A percentile compares a stretch with the other conserved stretches of the same genome.
These are phyloP conservation scores for Symbiodinium natans DNA, from an alignment of 73 alveolate species.

Conservation along the genomic window DNA sequence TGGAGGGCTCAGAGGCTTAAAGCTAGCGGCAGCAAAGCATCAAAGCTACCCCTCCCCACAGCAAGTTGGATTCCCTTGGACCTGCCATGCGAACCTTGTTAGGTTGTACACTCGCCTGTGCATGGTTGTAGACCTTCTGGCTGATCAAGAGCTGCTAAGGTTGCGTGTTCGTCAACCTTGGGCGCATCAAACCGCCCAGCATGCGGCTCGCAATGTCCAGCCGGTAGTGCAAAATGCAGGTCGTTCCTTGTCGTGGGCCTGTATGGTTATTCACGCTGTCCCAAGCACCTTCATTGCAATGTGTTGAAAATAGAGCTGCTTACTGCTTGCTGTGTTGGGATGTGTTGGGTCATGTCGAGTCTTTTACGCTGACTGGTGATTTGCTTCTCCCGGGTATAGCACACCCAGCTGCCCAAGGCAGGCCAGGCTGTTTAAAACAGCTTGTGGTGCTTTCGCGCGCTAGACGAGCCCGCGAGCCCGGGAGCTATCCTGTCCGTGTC, in stretches of 20 bases:
- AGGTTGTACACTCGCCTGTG: too few species aligned
- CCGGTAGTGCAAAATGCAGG: neutral
- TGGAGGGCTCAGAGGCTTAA: too few species aligned
- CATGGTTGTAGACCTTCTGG: too few species aligned
- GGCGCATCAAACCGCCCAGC: constrained; percentile 70
- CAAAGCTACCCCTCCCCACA: too few species aligned
- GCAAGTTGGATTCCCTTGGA: too few species aligned
- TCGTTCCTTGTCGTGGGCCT: neutral
- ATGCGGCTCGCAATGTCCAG: constrained; percentile 74
- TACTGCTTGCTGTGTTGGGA: too few species aligned
- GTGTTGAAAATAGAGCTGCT: too few species aligned
- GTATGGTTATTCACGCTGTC: neutral
- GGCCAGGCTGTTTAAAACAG: neutral
- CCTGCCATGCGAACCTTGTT: too few species aligned
- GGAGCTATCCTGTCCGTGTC: neutral
- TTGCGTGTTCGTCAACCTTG: constrained; percentile 77
- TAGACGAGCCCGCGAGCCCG: neutral
- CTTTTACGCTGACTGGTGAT: neutral
- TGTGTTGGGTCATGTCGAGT: too few species aligned
- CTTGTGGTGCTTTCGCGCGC: neutral
- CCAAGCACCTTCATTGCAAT: too few species aligned
- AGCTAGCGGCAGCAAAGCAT: too few species aligned
- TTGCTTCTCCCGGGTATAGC: neutral
- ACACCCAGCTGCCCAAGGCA: neutral
- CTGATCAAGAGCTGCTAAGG: too few species aligned